Conservation (phyloP, 1,284 basidiomycete species). For the Leucoagaricus sp. region DNA sequence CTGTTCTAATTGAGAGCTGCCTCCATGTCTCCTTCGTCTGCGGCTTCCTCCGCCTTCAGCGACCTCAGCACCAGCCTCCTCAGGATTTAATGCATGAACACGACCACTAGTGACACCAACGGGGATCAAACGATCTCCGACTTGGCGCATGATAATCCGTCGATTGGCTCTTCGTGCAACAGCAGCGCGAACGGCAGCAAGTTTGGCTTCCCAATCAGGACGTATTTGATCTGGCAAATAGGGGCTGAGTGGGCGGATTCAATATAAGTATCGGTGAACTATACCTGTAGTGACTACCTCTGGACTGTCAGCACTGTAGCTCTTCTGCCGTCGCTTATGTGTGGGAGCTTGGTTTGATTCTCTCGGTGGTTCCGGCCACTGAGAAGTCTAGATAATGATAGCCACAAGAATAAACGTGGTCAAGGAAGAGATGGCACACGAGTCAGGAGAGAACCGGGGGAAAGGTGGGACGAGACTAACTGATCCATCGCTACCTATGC, state of each 20-base stretch:
- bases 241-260: constrained; percentile 5
- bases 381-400: constrained; percentile 24
- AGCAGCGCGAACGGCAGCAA: constrained; percentile 86
- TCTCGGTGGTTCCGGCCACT: constrained; percentile 47
- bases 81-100: constrained; percentile 62
- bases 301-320: constrained; percentile 71
- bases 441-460: constrained; percentile 1
- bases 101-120: constrained; percentile 90
- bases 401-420: constrained; percentile 6
- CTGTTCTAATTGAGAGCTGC: constrained; percentile 55
- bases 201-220: constrained; percentile 93
- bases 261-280: neutral
- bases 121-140: constrained; percentile 95
- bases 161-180: constrained; percentile 90
- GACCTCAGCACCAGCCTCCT: constrained; percentile 50
- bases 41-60: constrained; percentile 51
- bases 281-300: constrained; percentile 92
- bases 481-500: constrained; percentile 68
- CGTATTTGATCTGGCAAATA: constrained; percentile 78
- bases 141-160: constrained; percentile 97
- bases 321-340: constrained; percentile 79
- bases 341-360: constrained; percentile 37
- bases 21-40: constrained; percentile 56
- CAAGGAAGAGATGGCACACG: constrained; percentile 1
- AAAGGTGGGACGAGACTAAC: constrained; percentile 39